These are phyloP conservation scores for Coemansia interrupta DNA, from an alignment of 192 early-diverging fungal genomes.

Conservation along the genomic window DNA sequence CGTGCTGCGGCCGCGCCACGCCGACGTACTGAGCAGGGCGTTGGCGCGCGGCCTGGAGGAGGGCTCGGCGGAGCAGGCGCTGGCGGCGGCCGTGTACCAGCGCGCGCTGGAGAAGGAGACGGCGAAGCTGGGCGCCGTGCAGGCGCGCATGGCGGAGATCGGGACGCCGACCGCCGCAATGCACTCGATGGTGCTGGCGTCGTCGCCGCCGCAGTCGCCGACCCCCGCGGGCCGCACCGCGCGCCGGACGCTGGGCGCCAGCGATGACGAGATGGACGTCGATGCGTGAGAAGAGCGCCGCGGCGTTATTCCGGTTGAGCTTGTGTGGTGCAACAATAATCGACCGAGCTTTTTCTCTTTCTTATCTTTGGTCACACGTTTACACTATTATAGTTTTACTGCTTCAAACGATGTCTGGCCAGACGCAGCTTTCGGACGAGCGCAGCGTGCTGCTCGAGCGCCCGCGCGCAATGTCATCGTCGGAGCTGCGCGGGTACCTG, in stretches of 20 bases:
- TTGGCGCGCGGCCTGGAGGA: slow-evolving; percentile 3
- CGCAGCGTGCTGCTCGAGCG: not conserved
- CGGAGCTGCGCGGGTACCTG: slow-evolving; percentile 37
- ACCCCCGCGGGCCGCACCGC: not conserved
- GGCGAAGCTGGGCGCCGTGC: slow-evolving; percentile 38
- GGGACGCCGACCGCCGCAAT: not conserved
- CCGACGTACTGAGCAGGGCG: slow-evolving; percentile 17
- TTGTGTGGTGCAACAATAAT: not conserved
- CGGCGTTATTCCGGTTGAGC: not conserved
- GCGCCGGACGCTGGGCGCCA: not conserved
- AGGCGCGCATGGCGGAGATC: slow-evolving; percentile 38
- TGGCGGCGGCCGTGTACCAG: slow-evolving; percentile 33
- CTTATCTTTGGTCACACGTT: too few species aligned
- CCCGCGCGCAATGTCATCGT: not conserved
- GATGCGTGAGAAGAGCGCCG: slow-evolving; percentile 4
- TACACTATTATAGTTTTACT: not conserved
- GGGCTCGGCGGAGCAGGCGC: slow-evolving; percentile 9
- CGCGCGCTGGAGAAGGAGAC: slow-evolving; percentile 39
- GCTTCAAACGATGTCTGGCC: not conserved
- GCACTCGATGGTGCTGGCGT: slow-evolving; percentile 2
- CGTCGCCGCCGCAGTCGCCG: slow-evolving; percentile 6
- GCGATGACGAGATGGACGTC: slow-evolving; percentile 7
- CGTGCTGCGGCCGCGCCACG: slow-evolving; percentile 47
- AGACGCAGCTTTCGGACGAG: not conserved
- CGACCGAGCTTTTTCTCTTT: not conserved